Evolutionary conservation across 2,329 filamentous ascomycete species (phyloP), one percentile per base, ranked within the genome.

Genomic region (Fusarium algeriense): DNA sequence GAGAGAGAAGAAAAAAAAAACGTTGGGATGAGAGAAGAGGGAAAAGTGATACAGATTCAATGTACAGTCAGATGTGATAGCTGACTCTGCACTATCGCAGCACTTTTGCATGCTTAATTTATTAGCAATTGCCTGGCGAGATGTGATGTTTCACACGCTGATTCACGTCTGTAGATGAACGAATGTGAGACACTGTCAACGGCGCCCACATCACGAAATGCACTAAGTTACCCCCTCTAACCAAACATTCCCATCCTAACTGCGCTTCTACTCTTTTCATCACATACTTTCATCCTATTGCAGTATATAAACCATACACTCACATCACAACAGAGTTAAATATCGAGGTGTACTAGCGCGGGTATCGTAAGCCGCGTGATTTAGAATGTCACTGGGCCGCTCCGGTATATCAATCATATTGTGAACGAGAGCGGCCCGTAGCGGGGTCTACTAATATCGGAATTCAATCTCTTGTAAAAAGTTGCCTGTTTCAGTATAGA

Each of bases 21-120:
- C 49, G 49, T 66, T 69, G 55, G 60, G 62, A 60, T 20, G 45
- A 60, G 64, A 38, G 26, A 14, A 44, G 59, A 44, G 49, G 65
- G 38, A 43, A 15, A 59, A 48, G 55, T 59, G 54, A 46, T 49
- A 17, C 41, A 50, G 50, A 53, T 38, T 32, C 30, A 15, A 37
- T 57, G 43, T 40, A 65, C 30, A 30, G 30, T 30, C 3, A 30
- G 30, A 54, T 55, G 37, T 49, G 48, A 41, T 41, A 46, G 23
- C 17, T 34, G 46, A 49, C 20, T 35, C 34, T 23, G 46, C 64
- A 50, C 28, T 12, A 44, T 68, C 17, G 28, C 23, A 62, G 37
- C 45, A 66, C 55, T 23, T 38, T 53, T 61, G 30, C n/a, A 35
- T 20, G 17, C 26, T 12, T 15, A 13, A 10, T 41, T 41, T 15